Evolutionary conservation across 2,329 filamentous ascomycete species (phyloP), one percentile per base, ranked within the genome.

Genomic region (Colletotrichum orbiculare): DNA sequence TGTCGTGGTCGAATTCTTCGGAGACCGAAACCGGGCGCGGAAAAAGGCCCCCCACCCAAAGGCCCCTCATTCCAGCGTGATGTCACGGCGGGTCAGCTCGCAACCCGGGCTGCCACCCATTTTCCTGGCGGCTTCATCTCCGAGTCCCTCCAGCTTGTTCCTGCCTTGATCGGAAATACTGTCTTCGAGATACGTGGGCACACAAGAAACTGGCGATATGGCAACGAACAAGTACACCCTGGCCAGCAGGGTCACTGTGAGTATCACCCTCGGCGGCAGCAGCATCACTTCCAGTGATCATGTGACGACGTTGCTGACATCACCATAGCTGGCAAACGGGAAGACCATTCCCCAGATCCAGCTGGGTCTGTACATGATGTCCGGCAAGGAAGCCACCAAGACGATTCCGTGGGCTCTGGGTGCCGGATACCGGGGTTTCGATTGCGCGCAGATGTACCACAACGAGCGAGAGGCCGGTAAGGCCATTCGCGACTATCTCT

Each of bases 291-390:
- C 35, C n/a, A 37, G 11, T 9, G 2, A 6, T 13, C 54, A 25
- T 33, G 2, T 8, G 25, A 46, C 56, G 17, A 61, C 2, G 15
- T 12, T 3, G 1, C 34, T 54, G 55, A 64, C 37, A 10, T 9
- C 25, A 6, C 2, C 2, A 9, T 68, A 88, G 82, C 84, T 91
- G 60, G 77, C 86, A 70, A 91, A 91, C 81, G 88, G 89, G 72
- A 78, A 85, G 60, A 81, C 81, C 12, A 92, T 93, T 77, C 91
- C 91, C 12, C 86, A 85, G 70, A 87, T 93, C 69, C 91, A 93
- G 69, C 84, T 93, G 1, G 91, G 91, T 5, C 86, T 93, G 10
- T 94, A 93, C 77, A 82, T 90, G 78, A 91, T 91, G 75, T 86
- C 84, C 4, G 87, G 89, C 2, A 74, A 74, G 34, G 88, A 92